Conservation (phyloP, 73 alveolate genomes). For the Paramecium tetraurelia region DNA sequence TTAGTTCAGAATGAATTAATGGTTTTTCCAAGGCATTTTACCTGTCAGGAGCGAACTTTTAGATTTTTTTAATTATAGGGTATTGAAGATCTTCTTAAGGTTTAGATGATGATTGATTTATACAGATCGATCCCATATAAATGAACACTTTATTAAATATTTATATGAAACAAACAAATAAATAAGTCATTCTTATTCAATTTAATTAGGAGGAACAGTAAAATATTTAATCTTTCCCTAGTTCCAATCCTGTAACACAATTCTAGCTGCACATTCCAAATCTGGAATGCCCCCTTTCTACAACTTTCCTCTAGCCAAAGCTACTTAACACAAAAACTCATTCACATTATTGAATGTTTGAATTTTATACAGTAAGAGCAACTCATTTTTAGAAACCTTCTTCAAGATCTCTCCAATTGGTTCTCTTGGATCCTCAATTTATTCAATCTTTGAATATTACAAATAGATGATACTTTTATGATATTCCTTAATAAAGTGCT, state of each 20-base stretch:
- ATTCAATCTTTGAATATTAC: conserved; percentile 64
- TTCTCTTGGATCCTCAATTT: conserved; percentile 86
- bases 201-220: conserved; percentile 82
- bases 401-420: conserved; percentile 87
- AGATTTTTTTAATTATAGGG: background rate
- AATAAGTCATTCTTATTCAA: conserved; percentile 38
- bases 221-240: conserved; percentile 88
- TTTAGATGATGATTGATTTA: background rate
- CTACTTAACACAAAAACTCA: conserved; percentile 87
- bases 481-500: conserved; percentile 86
- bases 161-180: background rate
- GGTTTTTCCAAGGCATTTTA: background rate
- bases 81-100: background rate
- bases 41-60: background rate
- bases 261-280: conserved; percentile 92
- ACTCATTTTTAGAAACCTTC: conserved; percentile 79
- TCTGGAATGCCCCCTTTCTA: conserved; percentile 94
- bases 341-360: conserved; percentile 72
- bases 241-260: conserved; percentile 90
- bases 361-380: conserved; percentile 79
- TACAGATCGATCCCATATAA: background rate
- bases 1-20: background rate
- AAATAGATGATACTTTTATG: conserved; percentile 65
- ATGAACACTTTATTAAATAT: background rate
- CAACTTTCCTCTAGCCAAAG: conserved; percentile 86